Percentiles rank a stretch among this genome's conserved stretches.
These are phyloP conservation scores for Trichaptum fuscoviolaceum DNA, from an alignment of 768 basidiomycete genomes.

Conservation along the genomic window DNA sequence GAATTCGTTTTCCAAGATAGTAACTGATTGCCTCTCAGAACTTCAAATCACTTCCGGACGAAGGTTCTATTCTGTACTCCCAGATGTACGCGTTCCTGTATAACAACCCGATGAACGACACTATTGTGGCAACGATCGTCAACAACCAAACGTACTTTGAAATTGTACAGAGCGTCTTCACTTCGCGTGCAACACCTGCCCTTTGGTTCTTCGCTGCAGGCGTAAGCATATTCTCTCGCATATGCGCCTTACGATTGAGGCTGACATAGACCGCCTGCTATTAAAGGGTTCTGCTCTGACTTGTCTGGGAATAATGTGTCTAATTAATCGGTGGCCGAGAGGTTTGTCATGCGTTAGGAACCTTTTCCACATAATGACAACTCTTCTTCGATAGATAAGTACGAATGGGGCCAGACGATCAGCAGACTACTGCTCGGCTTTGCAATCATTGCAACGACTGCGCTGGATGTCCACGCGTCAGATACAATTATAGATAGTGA, in stretches of 20 bases:
- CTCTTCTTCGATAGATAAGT: neutral
- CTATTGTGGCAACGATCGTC: neutral
- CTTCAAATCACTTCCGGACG: neutral
- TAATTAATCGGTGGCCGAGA: slow-evolving; percentile 1
- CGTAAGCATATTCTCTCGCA: neutral
- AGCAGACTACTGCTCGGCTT: neutral
- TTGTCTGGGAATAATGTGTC: neutral
- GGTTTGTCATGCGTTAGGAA: neutral
- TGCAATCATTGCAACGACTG: neutral
- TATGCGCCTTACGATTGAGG: neutral
- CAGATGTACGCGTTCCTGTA: neutral
- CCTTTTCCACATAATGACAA: neutral
- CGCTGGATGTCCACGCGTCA: neutral
- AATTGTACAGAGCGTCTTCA: neutral
- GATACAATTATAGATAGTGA: neutral
- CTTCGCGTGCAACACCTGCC: neutral
- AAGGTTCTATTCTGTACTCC: neutral
- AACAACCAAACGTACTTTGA: slow-evolving; percentile 3
- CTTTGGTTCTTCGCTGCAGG: slow-evolving; percentile 2
- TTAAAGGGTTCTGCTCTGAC: neutral
- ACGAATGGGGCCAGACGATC: slow-evolving; percentile 3
- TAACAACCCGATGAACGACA: neutral
- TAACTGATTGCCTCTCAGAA: neutral
- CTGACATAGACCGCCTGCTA: neutral
- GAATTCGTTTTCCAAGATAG: neutral